Base-by-base conservation (phyloP, 352 stramenopile species). In the Globisporangium paddicum region DNA sequence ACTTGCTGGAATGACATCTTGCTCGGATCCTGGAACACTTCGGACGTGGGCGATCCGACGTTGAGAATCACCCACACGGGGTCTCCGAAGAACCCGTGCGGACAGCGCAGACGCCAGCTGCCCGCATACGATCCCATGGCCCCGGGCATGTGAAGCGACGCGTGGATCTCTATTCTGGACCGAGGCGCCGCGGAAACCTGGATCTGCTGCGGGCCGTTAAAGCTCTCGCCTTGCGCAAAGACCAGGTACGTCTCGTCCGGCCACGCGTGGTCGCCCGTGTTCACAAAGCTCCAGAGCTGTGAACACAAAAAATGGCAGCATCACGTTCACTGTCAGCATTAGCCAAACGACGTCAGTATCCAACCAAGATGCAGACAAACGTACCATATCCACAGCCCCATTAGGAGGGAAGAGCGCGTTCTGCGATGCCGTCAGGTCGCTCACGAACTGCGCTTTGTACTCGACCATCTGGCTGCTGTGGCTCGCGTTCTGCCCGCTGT, bases 221-320 rank as follows among this genome's bases (percentile, higher is more conserved):
- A 87, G 38, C 63, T 77, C 35, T 82, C 73, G 32, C 85, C 85
- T 25, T 92, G 81, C 1, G 69, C 66, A 60, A 93, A 91, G 48
- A 89, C 63, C 16, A 95, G 62, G 23, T 56, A 62, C 50, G 83
- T 91, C 34, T 76, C 69, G 13, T 58, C 58, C 2, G 82, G 85
- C 85, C 85, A 95, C 35, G 76, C 40, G 11, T 68, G 59, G 18
- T 53, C 59, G 4, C 82, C 80, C 23, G 67, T 71, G 57, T 95
- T 95, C 9, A 88, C 72, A 77, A 92, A 95, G 41, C 56, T 87
- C 79, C 79, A 92, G 75, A 87, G 71, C 79, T 89, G 53, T 14
- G 44, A 3, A 13, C 8, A 11, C 34, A 44, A 16, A 28, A 16
- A 23, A 34, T 9, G 25, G 21, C 21, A 68, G 16, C 14, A 32